These are phyloP conservation scores for Pseudogymnoascus verrucosus DNA, from an alignment of 2,329 filamentous ascomycete species.

Conservation along the genomic window DNA sequence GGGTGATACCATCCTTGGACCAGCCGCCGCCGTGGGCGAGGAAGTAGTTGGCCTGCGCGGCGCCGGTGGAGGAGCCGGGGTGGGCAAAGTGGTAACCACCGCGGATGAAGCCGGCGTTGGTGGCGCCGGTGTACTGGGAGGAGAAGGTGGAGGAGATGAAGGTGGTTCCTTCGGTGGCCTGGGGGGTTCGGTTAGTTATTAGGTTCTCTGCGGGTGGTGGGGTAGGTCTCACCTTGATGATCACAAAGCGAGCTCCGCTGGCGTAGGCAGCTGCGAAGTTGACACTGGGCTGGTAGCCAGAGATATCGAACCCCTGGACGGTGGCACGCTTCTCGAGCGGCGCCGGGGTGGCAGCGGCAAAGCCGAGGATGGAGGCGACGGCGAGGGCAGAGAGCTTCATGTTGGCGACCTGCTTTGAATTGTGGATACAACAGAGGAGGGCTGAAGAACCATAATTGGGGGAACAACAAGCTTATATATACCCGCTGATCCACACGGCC, in stretches of 20 bases:
- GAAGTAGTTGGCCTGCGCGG: conserved; percentile 44
- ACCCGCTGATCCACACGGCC: neutral
- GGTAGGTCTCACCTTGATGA: conserved; percentile 33
- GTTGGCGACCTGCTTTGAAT: neutral
- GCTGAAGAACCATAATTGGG: neutral
- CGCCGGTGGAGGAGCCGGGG: conserved; percentile 36
- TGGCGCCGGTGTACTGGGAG: conserved; percentile 41
- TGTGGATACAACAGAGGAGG: conserved; percentile 3
- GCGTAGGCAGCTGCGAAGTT: conserved; percentile 32
- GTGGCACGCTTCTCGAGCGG: conserved; percentile 16
- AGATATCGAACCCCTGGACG: conserved; percentile 37
- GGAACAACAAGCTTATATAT: conserved; percentile 5
- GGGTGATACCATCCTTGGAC: conserved; percentile 43
- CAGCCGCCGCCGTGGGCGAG: conserved; percentile 45
- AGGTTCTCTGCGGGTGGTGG: neutral
- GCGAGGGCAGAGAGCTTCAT: neutral
- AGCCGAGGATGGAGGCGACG: neutral
- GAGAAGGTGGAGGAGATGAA: conserved; percentile 40
- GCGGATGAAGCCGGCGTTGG: conserved; percentile 43
- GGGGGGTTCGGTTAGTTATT: neutral
- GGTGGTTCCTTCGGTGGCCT: conserved; percentile 46
- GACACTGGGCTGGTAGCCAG: conserved; percentile 32
- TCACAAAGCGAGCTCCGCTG: conserved; percentile 36
- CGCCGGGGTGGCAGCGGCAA: neutral
- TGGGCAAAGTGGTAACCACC: conserved; percentile 50